Base-by-base conservation (phyloP, 805 yeast species). In the Danielia oregonensis region DNA sequence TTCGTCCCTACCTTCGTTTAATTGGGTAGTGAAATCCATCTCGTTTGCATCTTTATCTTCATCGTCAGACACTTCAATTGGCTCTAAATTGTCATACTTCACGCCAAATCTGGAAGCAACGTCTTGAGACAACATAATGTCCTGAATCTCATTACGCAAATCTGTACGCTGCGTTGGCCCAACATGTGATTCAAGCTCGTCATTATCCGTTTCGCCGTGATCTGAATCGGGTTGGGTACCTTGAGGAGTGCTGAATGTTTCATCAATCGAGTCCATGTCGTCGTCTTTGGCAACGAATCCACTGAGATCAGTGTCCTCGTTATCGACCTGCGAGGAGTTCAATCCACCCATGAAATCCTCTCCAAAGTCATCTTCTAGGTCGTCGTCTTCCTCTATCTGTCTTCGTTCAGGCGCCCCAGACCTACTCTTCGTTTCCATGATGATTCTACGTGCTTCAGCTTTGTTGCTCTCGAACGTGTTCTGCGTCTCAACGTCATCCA, bases 1-100 rank as follows among this genome's bases (percentile, higher is more conserved):
- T 17, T 59, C 62, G 18, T 52, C 72, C 12, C 72, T 44, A 32
- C 65, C 71, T 27, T 64, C 63, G 30, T 67, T 67, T 22, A 66
- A 48, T 39, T 66, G 72, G 1, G 70, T 63, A 17, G 63, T 58
- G 33, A 60, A 61, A 25, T 54, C 53, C 12, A 30, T 32, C 29
- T 44, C 51, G 6, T 47, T 57, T 10, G 48, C 49, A 19, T 52
- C 58, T 26, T 49, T 56, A 5, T 52, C 48, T 12, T 58, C 60
- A n/a, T 59, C 53, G 10, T 58, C 69, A 4, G 36, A 19, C 11
- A 46, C 32, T 19, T 46, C 48, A 12, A 44, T 42, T 4, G 40
- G 25, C 8, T 30, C 43, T 15, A 23, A n/a, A 6, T 26, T n/a
- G 21, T 43, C 48, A 36, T 60, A 59, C 7, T 37, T 32, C 6